Evolutionary conservation across 2,329 filamentous ascomycete species (phyloP).

Genomic region (Penicillium sp.): DNA sequence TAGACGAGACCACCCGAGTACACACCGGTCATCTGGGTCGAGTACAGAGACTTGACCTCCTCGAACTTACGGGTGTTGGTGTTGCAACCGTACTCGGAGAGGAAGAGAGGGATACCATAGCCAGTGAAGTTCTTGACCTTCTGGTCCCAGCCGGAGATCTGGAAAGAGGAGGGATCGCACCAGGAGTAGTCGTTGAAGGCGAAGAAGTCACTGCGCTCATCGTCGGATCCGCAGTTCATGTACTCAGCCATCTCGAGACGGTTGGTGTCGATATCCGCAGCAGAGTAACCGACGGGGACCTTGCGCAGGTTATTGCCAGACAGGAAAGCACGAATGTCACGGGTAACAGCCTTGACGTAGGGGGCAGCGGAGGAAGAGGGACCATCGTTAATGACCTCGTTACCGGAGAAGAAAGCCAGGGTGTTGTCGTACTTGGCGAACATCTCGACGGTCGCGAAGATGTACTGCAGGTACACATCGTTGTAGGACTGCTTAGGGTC

Average conservation of each 20-base stretch:
- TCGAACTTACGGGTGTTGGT: conserved; percentile 77
- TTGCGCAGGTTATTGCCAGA: conserved; percentile 59
- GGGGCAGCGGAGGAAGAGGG: conserved; percentile 65
- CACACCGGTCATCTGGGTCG: conserved; percentile 74
- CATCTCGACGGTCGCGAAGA: conserved; percentile 84
- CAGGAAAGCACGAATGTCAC: conserved; percentile 73
- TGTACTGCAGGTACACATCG: conserved; percentile 74
- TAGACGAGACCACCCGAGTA: conserved; percentile 97
- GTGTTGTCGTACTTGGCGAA: conserved; percentile 84
- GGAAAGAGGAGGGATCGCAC: conserved; percentile 76
- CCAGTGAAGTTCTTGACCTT: conserved; percentile 86
- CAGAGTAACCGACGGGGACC: conserved; percentile 72
- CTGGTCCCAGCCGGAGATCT: conserved; percentile 73
- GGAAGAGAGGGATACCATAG: conserved; percentile 87
- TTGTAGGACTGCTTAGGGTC: conserved; percentile 79
- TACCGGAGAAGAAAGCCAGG: conserved; percentile 79
- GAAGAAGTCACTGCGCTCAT: conserved; percentile 82
- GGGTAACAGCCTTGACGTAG: conserved; percentile 75
- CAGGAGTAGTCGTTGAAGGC: conserved; percentile 82
- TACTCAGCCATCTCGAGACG: conserved; percentile 82
- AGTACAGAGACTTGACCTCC: conserved; percentile 79
- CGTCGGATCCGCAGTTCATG: conserved; percentile 88
- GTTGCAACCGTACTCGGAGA: conserved; percentile 92
- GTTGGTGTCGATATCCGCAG: conserved; percentile 80
- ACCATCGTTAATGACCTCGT: conserved; percentile 73